A percentile compares a stretch with the other conserved stretches of the same genome.
Evolutionary conservation across 495 filamentous ascomycete genomes (phyloP).

Genomic region (Articulospora tetracladia): DNA sequence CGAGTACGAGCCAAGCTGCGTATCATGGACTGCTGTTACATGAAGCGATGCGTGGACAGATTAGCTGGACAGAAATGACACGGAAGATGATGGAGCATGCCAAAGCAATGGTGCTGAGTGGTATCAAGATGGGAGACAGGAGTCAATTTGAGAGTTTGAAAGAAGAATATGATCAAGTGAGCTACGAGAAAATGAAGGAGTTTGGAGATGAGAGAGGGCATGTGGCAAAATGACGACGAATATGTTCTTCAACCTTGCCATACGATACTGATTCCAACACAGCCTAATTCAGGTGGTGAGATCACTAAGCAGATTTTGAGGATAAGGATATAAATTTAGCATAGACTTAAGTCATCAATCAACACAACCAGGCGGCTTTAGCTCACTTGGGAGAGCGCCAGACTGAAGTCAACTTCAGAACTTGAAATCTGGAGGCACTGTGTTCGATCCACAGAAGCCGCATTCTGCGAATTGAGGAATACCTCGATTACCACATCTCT

Average conservation of each 20-base stretch:
- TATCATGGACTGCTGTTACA: constrained; percentile 42
- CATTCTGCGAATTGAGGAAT: constrained; percentile 19
- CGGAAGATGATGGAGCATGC: not conserved
- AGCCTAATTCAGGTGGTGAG: no score
- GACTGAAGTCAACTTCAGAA: constrained; percentile 36
- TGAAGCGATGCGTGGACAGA: constrained; percentile 37
- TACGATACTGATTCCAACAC: no score
- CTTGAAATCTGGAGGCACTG: constrained; percentile 25
- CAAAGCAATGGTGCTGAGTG: not conserved
- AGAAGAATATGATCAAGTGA: not conserved
- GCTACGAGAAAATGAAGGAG: not conserved
- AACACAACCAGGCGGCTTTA: constrained; percentile 25
- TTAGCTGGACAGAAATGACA: constrained; percentile 12
- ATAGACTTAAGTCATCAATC: not conserved
- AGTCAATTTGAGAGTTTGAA: constrained; percentile 1
- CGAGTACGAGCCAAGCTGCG: constrained; percentile 47
- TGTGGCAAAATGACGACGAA: not conserved
- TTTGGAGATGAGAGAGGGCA: not conserved
- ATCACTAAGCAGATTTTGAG: no score
- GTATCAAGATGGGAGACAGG: not conserved
- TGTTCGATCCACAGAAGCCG: constrained; percentile 34
- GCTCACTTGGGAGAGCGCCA: constrained; percentile 38
- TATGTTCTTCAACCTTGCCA: no score
- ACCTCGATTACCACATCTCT: constrained; percentile 6
- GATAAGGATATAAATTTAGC: no score